Percentiles rank a stretch among this genome's conserved stretches.
These are phyloP conservation scores for Pistacia vera DNA, from an alignment of 345 rosid species.

Conservation along the genomic window DNA sequence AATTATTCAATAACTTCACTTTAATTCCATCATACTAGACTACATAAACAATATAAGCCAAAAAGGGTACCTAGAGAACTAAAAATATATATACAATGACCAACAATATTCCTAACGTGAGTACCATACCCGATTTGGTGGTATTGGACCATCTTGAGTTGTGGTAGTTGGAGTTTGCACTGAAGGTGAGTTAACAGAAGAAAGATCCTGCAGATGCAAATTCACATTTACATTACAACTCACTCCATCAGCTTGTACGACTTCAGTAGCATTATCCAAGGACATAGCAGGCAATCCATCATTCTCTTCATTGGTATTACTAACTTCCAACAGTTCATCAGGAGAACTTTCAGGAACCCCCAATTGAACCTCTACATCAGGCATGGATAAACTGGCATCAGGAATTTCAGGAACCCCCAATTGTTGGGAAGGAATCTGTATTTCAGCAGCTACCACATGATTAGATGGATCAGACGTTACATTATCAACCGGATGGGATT, in stretches of 20 bases:
- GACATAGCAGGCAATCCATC: conserved; percentile 7
- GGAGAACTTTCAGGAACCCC: conserved; percentile 22
- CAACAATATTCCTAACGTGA: background rate
- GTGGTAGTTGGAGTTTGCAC: conserved; percentile 12
- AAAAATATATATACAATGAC: background rate
- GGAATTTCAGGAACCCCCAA: background rate
- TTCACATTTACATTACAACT: conserved; percentile 9
- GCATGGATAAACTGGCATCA: conserved; percentile 16
- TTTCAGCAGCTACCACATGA: no score
- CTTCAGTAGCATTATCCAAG: background rate
- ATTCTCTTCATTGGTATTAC: conserved; percentile 16
- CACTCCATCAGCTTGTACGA: conserved; percentile 9
- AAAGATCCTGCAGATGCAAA: conserved; percentile 15
- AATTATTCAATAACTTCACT: background rate
- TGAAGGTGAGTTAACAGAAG: conserved; percentile 6
- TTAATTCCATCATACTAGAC: background rate
- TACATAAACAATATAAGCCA: background rate
- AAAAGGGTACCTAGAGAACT: background rate
- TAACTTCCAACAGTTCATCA: conserved; percentile 19
- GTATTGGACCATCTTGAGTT: conserved; percentile 9
- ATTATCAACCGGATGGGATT: no score
- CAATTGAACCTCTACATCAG: conserved; percentile 29
- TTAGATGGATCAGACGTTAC: no score
- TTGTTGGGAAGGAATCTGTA: no score
- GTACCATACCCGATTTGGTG: conserved; percentile 22